A percentile compares a stretch with the other conserved stretches of the same genome.
phyloP scores from a whole-genome alignment of 768 basidiomycete genomes.

The Mycena rebaudengoi region DNA sequence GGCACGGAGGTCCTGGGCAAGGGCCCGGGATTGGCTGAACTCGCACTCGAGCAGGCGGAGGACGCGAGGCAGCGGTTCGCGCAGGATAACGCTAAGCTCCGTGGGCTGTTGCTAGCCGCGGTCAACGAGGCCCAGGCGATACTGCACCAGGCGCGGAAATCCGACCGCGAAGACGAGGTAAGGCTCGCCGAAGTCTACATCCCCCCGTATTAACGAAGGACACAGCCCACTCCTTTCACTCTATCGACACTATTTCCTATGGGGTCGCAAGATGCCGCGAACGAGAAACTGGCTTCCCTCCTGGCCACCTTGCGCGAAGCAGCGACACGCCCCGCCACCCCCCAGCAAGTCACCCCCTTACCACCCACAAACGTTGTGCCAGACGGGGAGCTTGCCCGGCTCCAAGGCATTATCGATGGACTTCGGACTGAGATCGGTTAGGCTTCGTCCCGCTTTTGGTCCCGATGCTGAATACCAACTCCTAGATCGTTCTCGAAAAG shows the following conservation, averaged over 20 bases:
- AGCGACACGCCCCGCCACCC: conserved; percentile 37
- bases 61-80: conserved; percentile 64
- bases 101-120: conserved; percentile 64
- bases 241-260: conserved; percentile 62
- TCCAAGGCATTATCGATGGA: conserved; percentile 58
- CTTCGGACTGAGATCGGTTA: conserved; percentile 69
- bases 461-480: no score
- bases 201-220: conserved; percentile 17
- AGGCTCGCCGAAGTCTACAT: no score
- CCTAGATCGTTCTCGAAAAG: conserved; percentile 59
- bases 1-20: conserved; percentile 56
- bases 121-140: conserved; percentile 73
- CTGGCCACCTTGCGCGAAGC: conserved; percentile 51
- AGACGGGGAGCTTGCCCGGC: conserved; percentile 55
- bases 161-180: conserved; percentile 52
- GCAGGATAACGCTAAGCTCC: conserved; percentile 72
- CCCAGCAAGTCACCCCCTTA: conserved; percentile 28
- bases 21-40: conserved; percentile 66
- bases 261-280: conserved; percentile 56
- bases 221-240: conserved; percentile 55
- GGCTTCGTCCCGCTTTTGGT: conserved; percentile 31
- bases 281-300: conserved; percentile 55
- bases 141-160: conserved; percentile 53
- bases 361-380: conserved; percentile 28
- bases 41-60: conserved; percentile 79